Evolutionary conservation across 371 early-diverging fungal species (phyloP).

Genomic region (Rhizopus sp.): DNA sequence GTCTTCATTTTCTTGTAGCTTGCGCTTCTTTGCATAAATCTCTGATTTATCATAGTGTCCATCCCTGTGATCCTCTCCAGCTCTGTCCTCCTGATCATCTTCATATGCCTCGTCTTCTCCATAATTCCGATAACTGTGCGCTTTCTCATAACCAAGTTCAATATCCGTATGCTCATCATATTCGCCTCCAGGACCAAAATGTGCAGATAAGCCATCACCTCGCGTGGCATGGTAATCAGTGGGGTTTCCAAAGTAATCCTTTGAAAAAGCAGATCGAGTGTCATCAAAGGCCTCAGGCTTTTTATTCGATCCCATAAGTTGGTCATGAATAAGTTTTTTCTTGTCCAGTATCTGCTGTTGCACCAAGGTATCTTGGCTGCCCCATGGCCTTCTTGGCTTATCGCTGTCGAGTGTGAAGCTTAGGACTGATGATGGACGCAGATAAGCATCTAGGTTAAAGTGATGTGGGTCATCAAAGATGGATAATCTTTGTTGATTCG

Average conservation of each 20-base stretch:
- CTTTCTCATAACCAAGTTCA: conserved; percentile 1
- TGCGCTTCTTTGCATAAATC: not conserved
- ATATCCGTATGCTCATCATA: conserved; percentile 19
- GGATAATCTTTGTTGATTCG: not conserved
- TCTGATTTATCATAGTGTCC: conserved; percentile 4
- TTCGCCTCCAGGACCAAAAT: conserved; percentile 1
- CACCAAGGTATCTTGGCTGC: conserved; percentile 49
- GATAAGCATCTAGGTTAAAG: conserved; percentile 17
- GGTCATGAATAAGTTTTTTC: conserved; percentile 30
- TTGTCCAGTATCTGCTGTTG: conserved; percentile 21
- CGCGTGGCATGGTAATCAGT: conserved; percentile 11
- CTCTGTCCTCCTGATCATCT: conserved; percentile 5
- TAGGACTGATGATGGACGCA: not conserved
- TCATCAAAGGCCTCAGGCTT: conserved; percentile 3
- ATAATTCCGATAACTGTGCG: conserved; percentile 1
- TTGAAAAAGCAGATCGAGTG: conserved; percentile 10
- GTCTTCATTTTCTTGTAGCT: conserved; percentile 8
- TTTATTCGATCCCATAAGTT: conserved; percentile 24
- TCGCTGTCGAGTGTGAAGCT: not conserved
- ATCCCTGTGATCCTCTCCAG: conserved; percentile 5
- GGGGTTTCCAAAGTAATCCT: conserved; percentile 10
- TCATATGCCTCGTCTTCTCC: conserved; percentile 8
- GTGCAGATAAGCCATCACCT: conserved; percentile 18
- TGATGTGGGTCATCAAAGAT: conserved; percentile 8
- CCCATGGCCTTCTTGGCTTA: conserved; percentile 32